Base-by-base conservation (phyloP, 495 filamentous ascomycete genomes). In the Xylaria nigripes region DNA sequence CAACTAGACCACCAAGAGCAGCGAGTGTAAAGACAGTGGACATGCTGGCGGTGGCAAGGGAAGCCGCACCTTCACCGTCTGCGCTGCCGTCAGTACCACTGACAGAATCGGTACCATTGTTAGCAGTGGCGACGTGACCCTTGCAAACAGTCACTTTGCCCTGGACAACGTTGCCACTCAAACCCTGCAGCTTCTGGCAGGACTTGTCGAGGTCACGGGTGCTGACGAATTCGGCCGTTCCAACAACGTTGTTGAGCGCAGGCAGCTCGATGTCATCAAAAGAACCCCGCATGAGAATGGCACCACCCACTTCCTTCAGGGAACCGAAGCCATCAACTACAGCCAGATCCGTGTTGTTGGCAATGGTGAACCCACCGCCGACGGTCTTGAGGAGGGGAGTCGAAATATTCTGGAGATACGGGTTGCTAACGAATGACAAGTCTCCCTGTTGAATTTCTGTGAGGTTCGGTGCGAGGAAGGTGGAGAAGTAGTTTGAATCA, bases 261-360 rank as follows among this genome's bases (percentile, higher is more conserved):
- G 87, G 84, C 25, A 96, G 76, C 24, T 74, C 62, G 50, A 89
- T 82, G 86, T 80, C 74, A 47, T 80, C 80, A 70, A 96, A 94
- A 72, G 80, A 84, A 63, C 93, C 93, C 62, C 81, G 82, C 72
- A 96, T 82, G 75, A 95, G 88, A 69, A 99, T 74, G 55, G 91
- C 92, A 72, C 92, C 93, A 57, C 76, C 79, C 43, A 97, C 79
- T n/a, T 67, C 76, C 55, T 77, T 61, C 21, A 98, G 77, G 41
- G 72, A 62, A 34, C 78, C 74, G 76, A 97, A 87, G 44, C 77
- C 78, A 51, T 79, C 65, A 27, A 96, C 76, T 54, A 69, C 63
- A 48, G 59, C 54, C 12, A 96, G 77, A 45, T 75, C 70, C 44
- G 90, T 88, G 81, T 96, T 96, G 78, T 94, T 94, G 67, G 85